Conservation (phyloP, 768 basidiomycete species). For the Tylopilus vinaceipallidus region DNA sequence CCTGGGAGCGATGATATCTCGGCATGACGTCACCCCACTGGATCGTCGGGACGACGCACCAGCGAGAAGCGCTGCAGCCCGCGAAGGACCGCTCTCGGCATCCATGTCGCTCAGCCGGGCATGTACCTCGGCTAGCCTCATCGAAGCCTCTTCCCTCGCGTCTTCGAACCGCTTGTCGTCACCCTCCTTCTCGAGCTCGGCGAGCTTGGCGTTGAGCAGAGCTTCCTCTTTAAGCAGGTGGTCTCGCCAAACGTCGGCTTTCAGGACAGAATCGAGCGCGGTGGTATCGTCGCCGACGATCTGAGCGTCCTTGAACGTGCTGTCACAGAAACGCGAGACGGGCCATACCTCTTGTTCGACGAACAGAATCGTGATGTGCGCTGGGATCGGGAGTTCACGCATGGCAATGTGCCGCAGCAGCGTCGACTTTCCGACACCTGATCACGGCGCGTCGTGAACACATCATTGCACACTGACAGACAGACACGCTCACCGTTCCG, state of each 20-base stretch:
- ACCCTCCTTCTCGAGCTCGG: slow-evolving; percentile 67
- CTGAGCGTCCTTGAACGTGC: slow-evolving; percentile 35
- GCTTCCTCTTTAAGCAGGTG: slow-evolving; percentile 85
- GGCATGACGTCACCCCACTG: not conserved
- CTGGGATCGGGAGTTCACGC: slow-evolving; percentile 90
- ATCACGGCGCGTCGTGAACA: not conserved
- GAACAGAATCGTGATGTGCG: slow-evolving; percentile 95
- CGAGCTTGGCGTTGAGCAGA: slow-evolving; percentile 67
- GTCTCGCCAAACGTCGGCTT: slow-evolving; percentile 99
- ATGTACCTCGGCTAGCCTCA: slow-evolving; percentile 86
- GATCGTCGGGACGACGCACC: slow-evolving; percentile 42
- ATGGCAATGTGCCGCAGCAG: slow-evolving; percentile 91
- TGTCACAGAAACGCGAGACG: not conserved
- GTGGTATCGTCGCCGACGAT: slow-evolving; percentile 91
- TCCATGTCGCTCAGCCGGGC: slow-evolving; percentile 94
- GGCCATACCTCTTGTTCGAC: slow-evolving; percentile 90
- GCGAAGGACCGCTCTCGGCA: slow-evolving; percentile 93
- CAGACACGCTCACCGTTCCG: slow-evolving; percentile 65
- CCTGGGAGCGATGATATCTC: slow-evolving; percentile 41
- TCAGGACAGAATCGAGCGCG: slow-evolving; percentile 93
- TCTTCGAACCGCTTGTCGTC: slow-evolving; percentile 83
- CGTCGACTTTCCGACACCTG: slow-evolving; percentile 95
- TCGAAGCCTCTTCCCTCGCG: slow-evolving; percentile 79
- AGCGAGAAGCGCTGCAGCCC: slow-evolving; percentile 86
- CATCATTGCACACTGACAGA: not conserved